Conservation (phyloP, 1,139 yeast species). For the Saccharomycopsis phalli region DNA sequence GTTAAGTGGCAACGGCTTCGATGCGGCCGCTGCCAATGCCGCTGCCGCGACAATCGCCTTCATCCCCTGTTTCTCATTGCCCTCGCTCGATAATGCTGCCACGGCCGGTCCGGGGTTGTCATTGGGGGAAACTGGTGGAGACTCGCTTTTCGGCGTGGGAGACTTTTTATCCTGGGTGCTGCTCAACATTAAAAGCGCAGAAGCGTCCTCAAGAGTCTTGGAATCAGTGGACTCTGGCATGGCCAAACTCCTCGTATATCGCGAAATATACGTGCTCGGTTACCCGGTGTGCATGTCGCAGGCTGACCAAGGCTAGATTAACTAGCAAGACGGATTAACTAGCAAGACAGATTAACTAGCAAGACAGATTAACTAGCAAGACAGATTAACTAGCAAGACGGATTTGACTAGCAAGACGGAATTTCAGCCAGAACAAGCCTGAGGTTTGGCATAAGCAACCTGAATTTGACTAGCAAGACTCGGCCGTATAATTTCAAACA, state of each 20-base stretch:
- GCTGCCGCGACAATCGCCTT: constrained; percentile 64
- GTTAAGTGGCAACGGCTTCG: constrained; percentile 47
- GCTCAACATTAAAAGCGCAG: constrained; percentile 58
- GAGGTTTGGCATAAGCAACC: too few relatives aligned
- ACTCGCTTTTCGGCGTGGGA: constrained; percentile 19
- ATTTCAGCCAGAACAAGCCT: too few relatives aligned
- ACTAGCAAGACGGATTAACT: too few relatives aligned
- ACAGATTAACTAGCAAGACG: too few relatives aligned
- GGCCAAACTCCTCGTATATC: not conserved
- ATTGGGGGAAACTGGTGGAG: constrained; percentile 19
- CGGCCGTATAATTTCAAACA: too few relatives aligned
- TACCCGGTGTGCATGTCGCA: too few relatives aligned
- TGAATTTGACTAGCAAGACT: too few relatives aligned
- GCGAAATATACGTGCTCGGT: too few relatives aligned
- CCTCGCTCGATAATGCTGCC: constrained; percentile 33
- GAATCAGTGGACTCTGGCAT: not conserved
- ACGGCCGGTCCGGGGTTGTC: constrained; percentile 44
- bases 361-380: too few relatives aligned
- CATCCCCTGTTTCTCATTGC: constrained; percentile 11
- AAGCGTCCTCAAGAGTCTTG: constrained; percentile 47
- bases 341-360: too few relatives aligned
- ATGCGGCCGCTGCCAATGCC: constrained; percentile 65
- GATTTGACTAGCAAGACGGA: too few relatives aligned
- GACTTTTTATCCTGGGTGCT: constrained; percentile 33
- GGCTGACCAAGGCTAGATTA: too few relatives aligned